Evolutionary conservation across 495 filamentous ascomycete species (phyloP).

Genomic region (Amorphotheca resinae): DNA sequence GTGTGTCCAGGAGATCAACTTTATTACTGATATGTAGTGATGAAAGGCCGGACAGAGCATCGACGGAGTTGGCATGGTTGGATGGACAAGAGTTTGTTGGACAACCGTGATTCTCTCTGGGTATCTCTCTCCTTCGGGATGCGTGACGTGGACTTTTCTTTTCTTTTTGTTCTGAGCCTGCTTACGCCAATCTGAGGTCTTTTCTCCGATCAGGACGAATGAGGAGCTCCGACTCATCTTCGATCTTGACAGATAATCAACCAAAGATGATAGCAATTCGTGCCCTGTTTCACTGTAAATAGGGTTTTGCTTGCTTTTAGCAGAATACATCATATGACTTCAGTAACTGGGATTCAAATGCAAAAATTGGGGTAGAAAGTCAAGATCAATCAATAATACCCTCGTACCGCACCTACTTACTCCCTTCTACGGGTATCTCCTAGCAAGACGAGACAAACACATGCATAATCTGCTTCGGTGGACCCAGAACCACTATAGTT

Average conservation of each 20-base stretch:
- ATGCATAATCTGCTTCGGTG: conserved; percentile 25
- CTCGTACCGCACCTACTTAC: not conserved
- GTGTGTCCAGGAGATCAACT: not conserved
- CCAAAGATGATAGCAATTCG: not conserved
- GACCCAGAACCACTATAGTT: conserved; percentile 28
- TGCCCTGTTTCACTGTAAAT: not conserved
- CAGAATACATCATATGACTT: not conserved
- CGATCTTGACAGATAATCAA: not conserved
- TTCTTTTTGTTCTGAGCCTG: not conserved
- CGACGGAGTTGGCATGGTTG: not conserved
- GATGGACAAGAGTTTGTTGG: not conserved
- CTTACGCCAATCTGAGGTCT: too few relatives aligned
- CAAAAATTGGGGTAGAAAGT: not conserved
- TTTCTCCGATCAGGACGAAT: too few relatives aligned
- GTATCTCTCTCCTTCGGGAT: not conserved
- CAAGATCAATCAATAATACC: not conserved
- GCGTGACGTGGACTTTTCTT: not conserved
- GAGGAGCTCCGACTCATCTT: not conserved
- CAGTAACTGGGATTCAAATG: not conserved
- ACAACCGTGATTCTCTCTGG: not conserved
- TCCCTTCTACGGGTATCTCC: conserved; percentile 22
- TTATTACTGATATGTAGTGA: not conserved
- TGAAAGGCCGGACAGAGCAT: not conserved
- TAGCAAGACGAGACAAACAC: conserved; percentile 33
- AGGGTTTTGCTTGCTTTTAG: not conserved